phyloP scores from a whole-genome alignment of 164 flowering plant genomes.

The Cinnamomum micranthum region DNA sequence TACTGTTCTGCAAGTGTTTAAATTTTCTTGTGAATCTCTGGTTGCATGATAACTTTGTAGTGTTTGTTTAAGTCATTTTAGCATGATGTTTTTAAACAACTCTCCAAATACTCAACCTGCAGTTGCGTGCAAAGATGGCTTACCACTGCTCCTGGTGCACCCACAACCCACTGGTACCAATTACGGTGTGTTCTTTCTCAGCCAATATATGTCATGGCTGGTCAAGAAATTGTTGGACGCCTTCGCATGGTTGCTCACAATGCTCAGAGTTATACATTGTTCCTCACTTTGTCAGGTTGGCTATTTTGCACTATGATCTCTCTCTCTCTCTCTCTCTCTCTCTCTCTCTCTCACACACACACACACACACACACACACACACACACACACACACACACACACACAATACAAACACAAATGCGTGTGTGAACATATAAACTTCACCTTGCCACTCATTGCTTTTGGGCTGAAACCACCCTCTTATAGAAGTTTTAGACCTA shows the following conservation, averaged over 20 bases:
- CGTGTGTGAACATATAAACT: not conserved
- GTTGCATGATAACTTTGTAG: not conserved
- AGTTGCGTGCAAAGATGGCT: conserved; percentile 92
- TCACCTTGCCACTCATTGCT: not conserved
- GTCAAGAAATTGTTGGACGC: conserved; percentile 87
- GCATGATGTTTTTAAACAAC: not conserved
- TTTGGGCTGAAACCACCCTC: not conserved
- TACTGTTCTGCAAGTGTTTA: not conserved
- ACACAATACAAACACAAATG: too few relatives aligned
- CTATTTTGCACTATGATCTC: not conserved
- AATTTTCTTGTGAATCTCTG: not conserved
- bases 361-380: not conserved
- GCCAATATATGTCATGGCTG: conserved; percentile 96
- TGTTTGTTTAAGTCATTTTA: not conserved
- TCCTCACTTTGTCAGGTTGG: conserved; percentile 80
- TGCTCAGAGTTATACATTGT: conserved; percentile 90
- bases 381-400: too few relatives aligned
- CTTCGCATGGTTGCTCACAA: conserved; percentile 90
- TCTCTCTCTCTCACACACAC: not conserved
- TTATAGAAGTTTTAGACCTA: not conserved
- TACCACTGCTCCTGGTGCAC: conserved; percentile 93
- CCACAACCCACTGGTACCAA: conserved; percentile 99
- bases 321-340: not conserved
- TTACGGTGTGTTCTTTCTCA: conserved; percentile 90
- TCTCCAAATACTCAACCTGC: conserved; percentile 17